Evolutionary conservation across 805 yeast genomes (phyloP), one percentile per base, ranked within the genome.

Genomic region (Myxozyma geophila): DNA sequence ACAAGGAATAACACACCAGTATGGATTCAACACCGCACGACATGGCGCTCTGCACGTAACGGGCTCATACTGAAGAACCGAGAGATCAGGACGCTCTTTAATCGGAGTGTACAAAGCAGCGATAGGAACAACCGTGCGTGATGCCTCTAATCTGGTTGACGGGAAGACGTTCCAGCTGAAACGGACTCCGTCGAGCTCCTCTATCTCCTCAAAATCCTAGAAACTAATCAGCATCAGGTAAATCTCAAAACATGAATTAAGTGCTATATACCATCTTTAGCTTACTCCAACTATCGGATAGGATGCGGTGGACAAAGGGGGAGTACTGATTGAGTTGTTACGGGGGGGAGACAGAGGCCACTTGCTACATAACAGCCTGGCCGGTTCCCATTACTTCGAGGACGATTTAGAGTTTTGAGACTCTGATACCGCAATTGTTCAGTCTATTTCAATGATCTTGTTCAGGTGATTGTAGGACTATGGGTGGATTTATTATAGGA

Each of bases 61-160:
- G 12, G 98, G 98, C 75, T 92, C 97, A 76, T 92, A 91, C 71
- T 84, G 84, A 61, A 93, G 91, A 58, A 89, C 78, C 17, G 90
- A 87, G 67, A 91, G 80, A 67, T 87, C 92, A 64, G 87, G 88
- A 69, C 89, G 84, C 62, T 85, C 85, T 72, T 90, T 86, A 71
- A 95, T 82, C 8, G 99, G 99, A n/a, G 98, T 92, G 80, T 92
- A 95, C 67, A 95, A 79, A 60, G 97, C 88, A 48, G 98, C 96
- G 43, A 95, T 87, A 12, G 99, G 99, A 39, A 95, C 92, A 19
- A 93, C 96, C 73, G 92, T 88, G 70, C 95, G 88, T 71, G 87
- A 87, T 19, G 97, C 95, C 76, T 95, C 98, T 48, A 86, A 85
- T 70, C 92, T 86, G 44, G 97, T 87, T 48, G 89, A 86, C 36